Evolutionary conservation across 2,329 filamentous ascomycete species (phyloP), one percentile per base, ranked within the genome.

Genomic region (Aspergillus aculeatus): DNA sequence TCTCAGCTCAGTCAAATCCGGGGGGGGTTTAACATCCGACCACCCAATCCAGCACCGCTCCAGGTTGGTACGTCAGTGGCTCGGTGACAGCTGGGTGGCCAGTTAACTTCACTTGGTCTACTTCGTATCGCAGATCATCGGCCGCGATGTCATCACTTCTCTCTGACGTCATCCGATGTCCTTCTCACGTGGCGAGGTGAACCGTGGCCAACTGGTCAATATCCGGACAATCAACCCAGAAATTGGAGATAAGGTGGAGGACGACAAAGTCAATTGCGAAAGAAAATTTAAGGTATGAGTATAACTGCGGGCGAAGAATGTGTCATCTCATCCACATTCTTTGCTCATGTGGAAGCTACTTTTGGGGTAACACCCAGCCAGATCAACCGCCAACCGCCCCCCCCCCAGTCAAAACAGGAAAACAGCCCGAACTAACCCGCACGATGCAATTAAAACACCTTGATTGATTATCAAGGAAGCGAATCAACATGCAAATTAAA

Each of bases 81-180:
- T 53, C 41, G 41, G 23, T 26, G 35, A 29, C 24, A 35, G 26
- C 35, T 52, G 5, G 38, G 51, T 47, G 23, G 50, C 50, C 50
- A 53, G 38, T 12, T 5, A 2, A 5, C 23, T 23, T 21, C 26
- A 29, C 7, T 29, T 0, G 10, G 26, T 23, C 23, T 23, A 23
- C 23, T 23, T 1, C 23, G 23, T 29, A 41, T 12, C 14, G 51
- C 23, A 16, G 52, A 54, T 58, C 32, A 47, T 9, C 32, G 29
- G 12, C 31, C 44, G 50, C 23, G 26, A 54, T 49, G 48, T 56
- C 38, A 55, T 49, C 57, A 60, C 56, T 35, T 35, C 57, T 50
- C 16, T 31, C 38, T 57, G 53, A 55, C 53, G 35, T 48, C 44
- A 44, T 47, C 6, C 32, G 21, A 26, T 57, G 29, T 58, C 48